phyloP scores from a whole-genome alignment of 371 early-diverging fungal genomes.

The Lichtheimia corymbifera region DNA sequence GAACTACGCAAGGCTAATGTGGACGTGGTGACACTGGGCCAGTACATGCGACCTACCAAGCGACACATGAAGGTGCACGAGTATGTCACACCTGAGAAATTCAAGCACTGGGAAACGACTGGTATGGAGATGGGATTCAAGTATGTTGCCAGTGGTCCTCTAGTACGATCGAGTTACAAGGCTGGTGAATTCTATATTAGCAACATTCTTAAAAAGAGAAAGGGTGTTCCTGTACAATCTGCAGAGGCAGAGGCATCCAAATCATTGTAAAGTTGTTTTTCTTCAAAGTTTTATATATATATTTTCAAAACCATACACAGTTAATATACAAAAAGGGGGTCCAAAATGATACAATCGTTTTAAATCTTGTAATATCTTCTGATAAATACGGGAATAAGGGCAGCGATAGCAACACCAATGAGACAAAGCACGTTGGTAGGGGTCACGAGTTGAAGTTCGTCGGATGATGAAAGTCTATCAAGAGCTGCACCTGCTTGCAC shows the following conservation, averaged over 20 bases:
- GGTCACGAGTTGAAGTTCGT: conserved; percentile 42
- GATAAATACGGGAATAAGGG: conserved; percentile 47
- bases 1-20: conserved; percentile 85
- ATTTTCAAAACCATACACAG: no score
- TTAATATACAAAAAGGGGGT: no score
- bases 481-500: conserved; percentile 66
- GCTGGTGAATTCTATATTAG: conserved; percentile 97
- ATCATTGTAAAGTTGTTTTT: no score
- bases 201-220: conserved; percentile 74
- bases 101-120: conserved; percentile 85
- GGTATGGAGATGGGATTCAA: conserved; percentile 91
- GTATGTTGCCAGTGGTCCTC: conserved; percentile 95
- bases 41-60: conserved; percentile 99
- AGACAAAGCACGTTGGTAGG: conserved; percentile 46
- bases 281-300: no score
- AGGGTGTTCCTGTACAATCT: conserved; percentile 30
- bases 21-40: conserved; percentile 98
- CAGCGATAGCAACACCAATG: conserved; percentile 41
- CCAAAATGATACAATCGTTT: not conserved
- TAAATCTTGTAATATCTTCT: conserved; percentile 29
- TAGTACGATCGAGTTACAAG: conserved; percentile 95
- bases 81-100: conserved; percentile 93
- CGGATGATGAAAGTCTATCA: conserved; percentile 58
- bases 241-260: no score
- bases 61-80: conserved; percentile 97